A percentile compares a stretch with the other conserved stretches of the same genome.
These are phyloP conservation scores for Lichina pygmaea DNA, from an alignment of 495 filamentous ascomycete genomes.

Conservation along the genomic window DNA sequence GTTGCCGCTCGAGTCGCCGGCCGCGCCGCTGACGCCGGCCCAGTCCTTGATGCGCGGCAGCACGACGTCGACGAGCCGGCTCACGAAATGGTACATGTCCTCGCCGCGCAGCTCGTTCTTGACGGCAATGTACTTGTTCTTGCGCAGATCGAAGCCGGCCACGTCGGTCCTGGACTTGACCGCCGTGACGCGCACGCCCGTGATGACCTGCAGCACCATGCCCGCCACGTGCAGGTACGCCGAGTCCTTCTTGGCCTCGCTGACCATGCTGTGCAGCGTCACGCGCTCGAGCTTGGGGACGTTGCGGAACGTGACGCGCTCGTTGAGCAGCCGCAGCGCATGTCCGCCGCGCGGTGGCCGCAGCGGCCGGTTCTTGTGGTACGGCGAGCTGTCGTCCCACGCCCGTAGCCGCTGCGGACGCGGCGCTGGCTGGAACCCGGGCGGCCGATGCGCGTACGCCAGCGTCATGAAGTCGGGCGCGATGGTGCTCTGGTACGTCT, in stretches of 20 bases:
- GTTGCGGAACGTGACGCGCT: constrained; percentile 60
- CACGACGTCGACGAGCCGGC: constrained; percentile 65
- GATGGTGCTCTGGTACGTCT: constrained; percentile 69
- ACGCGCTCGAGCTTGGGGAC: constrained; percentile 60
- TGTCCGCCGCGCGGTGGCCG: constrained; percentile 56
- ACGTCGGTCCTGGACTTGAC: constrained; percentile 42
- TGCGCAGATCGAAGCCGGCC: constrained; percentile 29
- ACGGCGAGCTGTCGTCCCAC: constrained; percentile 80
- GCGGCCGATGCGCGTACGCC: constrained; percentile 54
- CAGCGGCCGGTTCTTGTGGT: constrained; percentile 70
- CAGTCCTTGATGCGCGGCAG: constrained; percentile 90
- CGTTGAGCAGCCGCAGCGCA: constrained; percentile 40
- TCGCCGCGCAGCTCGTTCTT: constrained; percentile 49
- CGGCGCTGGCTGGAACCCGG: constrained; percentile 36
- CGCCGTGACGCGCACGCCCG: constrained; percentile 42
- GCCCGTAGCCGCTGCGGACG: constrained; percentile 44
- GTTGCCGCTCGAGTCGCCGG: constrained; percentile 71
- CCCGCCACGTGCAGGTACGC: constrained; percentile 52
- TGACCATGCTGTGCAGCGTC: constrained; percentile 50
- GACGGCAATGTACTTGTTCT: constrained; percentile 29
- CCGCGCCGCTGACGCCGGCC: constrained; percentile 45
- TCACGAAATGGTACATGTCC: constrained; percentile 67
- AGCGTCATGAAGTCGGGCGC: constrained; percentile 78
- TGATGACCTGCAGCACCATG: constrained; percentile 63
- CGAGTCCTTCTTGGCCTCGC: constrained; percentile 28